Base-by-base conservation (phyloP, 1,139 yeast species). In the Candida tetrigidarum region DNA sequence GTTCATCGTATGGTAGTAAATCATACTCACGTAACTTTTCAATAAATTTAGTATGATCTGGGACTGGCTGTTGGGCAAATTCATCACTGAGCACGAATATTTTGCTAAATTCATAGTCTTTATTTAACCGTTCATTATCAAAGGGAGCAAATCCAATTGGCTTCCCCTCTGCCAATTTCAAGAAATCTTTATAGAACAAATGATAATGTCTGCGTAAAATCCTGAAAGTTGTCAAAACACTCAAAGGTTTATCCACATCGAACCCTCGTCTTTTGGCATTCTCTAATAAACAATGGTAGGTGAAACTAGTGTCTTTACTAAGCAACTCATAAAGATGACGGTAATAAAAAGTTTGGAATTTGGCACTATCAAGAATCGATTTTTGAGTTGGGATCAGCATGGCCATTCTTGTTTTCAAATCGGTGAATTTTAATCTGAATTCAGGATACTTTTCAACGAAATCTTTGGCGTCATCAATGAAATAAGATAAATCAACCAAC, bases 311-410 rank as follows among this genome's bases (percentile, higher is more conserved):
- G 23, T 59, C 57, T 1, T 60, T 53, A 7, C 75, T 59, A 35
- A 81, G 47, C 3, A 58, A 46, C 14, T 67, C 73, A 18, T 81
- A 53, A 35, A 82, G 66, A 34, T 65, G 57, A 30, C 75, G 65
- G 58, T 86, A 86, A 53, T 81, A 75, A 60, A 74, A 72, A 1
- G 83, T 82, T 62, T 86, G 92, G 18, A 71, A 50, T 51, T 75
- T 75, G 0, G 88, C 78, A 2, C 77, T 69, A 2, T 66, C 58
- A 3, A 80, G 41, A 0, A 81, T 84, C 14, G 79, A 71, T 5
- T 55, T 54, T 57, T 76, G 84, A 2, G 47, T 41, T 0, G 90
- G 89, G 2, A 76, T 49, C 1, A 50, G 52, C 39, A 65, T 65
- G 37, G 56, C 53, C 0, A 68, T 57, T 45, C 90, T 64, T 0